These are phyloP conservation scores for Musa schizocarpa DNA, from an alignment of 176 grass and related monocot genomes.

Conservation along the genomic window DNA sequence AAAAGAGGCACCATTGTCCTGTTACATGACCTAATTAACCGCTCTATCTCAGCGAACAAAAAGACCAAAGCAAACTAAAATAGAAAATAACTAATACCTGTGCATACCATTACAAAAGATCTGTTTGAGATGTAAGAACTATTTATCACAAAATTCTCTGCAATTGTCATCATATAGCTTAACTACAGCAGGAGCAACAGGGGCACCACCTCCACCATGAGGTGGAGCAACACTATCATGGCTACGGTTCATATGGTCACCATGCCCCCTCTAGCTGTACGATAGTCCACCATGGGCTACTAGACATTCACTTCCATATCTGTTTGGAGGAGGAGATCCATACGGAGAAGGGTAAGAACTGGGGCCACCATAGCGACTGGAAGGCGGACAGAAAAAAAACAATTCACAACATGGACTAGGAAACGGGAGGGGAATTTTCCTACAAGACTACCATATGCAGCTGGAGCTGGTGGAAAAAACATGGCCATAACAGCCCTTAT, in stretches of 20 bases:
- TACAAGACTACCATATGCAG: conserved; percentile 36
- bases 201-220: conserved; percentile 28
- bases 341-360: conserved; percentile 57
- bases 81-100: conserved; percentile 33
- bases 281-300: conserved; percentile 35
- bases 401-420: conserved; percentile 55
- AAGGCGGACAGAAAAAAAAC: conserved; percentile 47
- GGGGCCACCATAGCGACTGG: conserved; percentile 50
- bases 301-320: conserved; percentile 34
- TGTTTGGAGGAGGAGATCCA: conserved; percentile 46
- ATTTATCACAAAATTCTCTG: conserved; percentile 67
- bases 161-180: conserved; percentile 89
- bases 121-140: conserved; percentile 93
- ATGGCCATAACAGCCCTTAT: conserved; percentile 18
- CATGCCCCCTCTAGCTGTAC: conserved; percentile 54
- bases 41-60: not conserved
- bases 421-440: conserved; percentile 14
- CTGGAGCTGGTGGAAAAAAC: conserved; percentile 40
- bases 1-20: too few relatives aligned
- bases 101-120: conserved; percentile 76
- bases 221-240: conserved; percentile 35
- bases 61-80: not conserved
- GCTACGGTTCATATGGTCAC: conserved; percentile 27
- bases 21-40: too few relatives aligned
- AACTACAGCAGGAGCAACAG: conserved; percentile 38